Conservation (phyloP, 2,329 filamentous ascomycete genomes). For the Ophiocordyceps camponoti-rufipedis region DNA sequence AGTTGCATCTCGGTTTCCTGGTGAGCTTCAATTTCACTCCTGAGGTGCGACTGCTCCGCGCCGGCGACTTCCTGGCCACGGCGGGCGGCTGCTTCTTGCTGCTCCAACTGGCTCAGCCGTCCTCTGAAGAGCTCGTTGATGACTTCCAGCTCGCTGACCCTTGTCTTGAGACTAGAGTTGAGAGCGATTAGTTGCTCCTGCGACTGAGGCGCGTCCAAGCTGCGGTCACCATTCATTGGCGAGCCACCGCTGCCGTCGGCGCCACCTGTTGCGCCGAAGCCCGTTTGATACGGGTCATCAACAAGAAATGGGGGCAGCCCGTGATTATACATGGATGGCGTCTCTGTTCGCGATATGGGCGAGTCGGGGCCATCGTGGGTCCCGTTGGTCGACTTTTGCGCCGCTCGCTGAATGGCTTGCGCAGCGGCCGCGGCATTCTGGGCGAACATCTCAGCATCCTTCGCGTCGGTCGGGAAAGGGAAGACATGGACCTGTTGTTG, state of each 20-base stretch:
- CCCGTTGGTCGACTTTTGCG: conserved; percentile 55
- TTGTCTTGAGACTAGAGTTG: conserved; percentile 81
- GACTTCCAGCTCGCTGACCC: conserved; percentile 85
- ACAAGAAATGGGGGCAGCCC: conserved; percentile 68
- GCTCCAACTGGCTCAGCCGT: conserved; percentile 61
- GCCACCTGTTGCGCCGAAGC: conserved; percentile 16
- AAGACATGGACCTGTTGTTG: conserved; percentile 23
- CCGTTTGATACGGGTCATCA: conserved; percentile 46
- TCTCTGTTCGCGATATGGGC: conserved; percentile 62
- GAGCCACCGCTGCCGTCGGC: conserved; percentile 32
- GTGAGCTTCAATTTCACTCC: conserved; percentile 32
- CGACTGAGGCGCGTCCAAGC: conserved; percentile 53
- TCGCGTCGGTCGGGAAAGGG: conserved; percentile 23
- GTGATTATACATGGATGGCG: conserved; percentile 56
- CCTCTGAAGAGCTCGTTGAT: conserved; percentile 75
- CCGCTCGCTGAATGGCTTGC: conserved; percentile 36
- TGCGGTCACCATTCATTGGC: conserved; percentile 38
- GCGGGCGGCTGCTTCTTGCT: conserved; percentile 51
- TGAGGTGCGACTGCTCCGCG: conserved; percentile 37
- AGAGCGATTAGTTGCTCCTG: conserved; percentile 65
- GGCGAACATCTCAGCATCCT: conserved; percentile 37
- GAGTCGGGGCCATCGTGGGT: conserved; percentile 59
- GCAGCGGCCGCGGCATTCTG: conserved; percentile 37
- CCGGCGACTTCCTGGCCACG: conserved; percentile 37
- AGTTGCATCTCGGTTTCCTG: conserved; percentile 25